Evolutionary conservation across 768 basidiomycete genomes (phyloP).

Genomic region (Crassisporium funariophilum): DNA sequence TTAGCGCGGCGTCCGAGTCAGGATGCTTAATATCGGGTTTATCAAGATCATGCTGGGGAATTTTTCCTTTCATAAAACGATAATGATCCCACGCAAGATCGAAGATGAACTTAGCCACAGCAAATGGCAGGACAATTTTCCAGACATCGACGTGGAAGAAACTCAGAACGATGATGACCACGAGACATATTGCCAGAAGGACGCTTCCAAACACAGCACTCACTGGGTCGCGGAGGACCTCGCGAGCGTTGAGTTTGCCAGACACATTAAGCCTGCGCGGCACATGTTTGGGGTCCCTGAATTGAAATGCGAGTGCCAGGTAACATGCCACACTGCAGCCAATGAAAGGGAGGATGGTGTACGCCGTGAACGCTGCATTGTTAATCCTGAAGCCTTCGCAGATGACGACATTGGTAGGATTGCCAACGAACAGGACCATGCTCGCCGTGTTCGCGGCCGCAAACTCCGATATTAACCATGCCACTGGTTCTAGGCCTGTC

Average conservation of each 20-base stretch:
- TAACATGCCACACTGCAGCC: slow-evolving; percentile 67
- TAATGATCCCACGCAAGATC: slow-evolving; percentile 67
- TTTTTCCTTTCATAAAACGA: slow-evolving; percentile 31
- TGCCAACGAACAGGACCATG: slow-evolving; percentile 79
- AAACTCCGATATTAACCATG: slow-evolving; percentile 79
- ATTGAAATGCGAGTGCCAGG: slow-evolving; percentile 59
- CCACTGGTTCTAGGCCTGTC: slow-evolving; percentile 52
- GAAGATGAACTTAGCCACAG: slow-evolving; percentile 65
- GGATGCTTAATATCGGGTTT: slow-evolving; percentile 11
- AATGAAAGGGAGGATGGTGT: slow-evolving; percentile 81
- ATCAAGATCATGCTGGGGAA: slow-evolving; percentile 18
- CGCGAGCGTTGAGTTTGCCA: slow-evolving; percentile 48
- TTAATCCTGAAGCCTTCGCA: slow-evolving; percentile 84
- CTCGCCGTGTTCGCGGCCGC: slow-evolving; percentile 80
- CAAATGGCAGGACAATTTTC: slow-evolving; percentile 85
- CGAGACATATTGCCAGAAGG: slow-evolving; percentile 66
- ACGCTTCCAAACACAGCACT: slow-evolving; percentile 76
- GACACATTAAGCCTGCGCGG: slow-evolving; percentile 43
- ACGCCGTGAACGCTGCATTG: slow-evolving; percentile 78
- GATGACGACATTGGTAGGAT: slow-evolving; percentile 93
- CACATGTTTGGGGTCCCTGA: slow-evolving; percentile 54
- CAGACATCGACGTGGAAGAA: slow-evolving; percentile 80
- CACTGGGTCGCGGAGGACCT: slow-evolving; percentile 69
- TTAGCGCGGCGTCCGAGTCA: slow-evolving; percentile 27
- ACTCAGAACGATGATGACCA: slow-evolving; percentile 75